phyloP scores from a whole-genome alignment of 352 stramenopile species.

The Globisporangium splendens region DNA sequence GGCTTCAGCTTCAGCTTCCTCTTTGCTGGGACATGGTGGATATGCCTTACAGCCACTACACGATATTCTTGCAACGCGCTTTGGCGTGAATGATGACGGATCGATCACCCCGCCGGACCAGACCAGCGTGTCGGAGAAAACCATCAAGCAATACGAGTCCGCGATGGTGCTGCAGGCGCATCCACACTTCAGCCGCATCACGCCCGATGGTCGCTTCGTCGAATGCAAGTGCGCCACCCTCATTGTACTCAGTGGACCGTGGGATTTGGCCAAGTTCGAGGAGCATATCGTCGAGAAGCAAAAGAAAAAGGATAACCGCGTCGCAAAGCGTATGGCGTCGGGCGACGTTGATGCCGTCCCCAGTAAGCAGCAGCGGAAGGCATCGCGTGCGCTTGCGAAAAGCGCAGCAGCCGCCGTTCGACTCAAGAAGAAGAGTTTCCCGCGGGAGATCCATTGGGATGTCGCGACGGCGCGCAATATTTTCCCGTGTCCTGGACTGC shows the following conservation, averaged over 20 bases:
- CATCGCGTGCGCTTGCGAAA: too few relatives aligned
- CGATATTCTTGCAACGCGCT: conserved; percentile 24
- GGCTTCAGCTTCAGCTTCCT: not conserved
- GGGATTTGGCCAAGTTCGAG: conserved; percentile 57
- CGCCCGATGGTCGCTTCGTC: conserved; percentile 58
- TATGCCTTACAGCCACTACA: conserved; percentile 33
- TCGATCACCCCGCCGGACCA: conserved; percentile 11
- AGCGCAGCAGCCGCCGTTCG: conserved; percentile 9
- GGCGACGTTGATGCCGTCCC: not conserved
- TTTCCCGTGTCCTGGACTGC: conserved; percentile 62
- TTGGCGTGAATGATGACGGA: conserved; percentile 22
- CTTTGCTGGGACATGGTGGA: not conserved
- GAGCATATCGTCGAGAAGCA: conserved; percentile 56
- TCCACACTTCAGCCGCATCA: conserved; percentile 53
- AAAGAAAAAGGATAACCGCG: conserved; percentile 14
- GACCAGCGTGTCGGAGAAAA: conserved; percentile 7
- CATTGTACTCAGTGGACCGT: conserved; percentile 46
- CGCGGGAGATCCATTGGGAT: conserved; percentile 56
- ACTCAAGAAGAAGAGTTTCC: conserved; percentile 43
- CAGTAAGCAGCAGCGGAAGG: not conserved
- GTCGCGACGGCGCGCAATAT: conserved; percentile 30
- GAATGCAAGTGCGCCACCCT: conserved; percentile 68
- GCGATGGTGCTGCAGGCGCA: conserved; percentile 31
- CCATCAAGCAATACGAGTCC: conserved; percentile 25
- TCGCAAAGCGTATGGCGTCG: not conserved